Base-by-base conservation (phyloP, 2,329 filamentous ascomycete species). In the Metarhizium album region DNA sequence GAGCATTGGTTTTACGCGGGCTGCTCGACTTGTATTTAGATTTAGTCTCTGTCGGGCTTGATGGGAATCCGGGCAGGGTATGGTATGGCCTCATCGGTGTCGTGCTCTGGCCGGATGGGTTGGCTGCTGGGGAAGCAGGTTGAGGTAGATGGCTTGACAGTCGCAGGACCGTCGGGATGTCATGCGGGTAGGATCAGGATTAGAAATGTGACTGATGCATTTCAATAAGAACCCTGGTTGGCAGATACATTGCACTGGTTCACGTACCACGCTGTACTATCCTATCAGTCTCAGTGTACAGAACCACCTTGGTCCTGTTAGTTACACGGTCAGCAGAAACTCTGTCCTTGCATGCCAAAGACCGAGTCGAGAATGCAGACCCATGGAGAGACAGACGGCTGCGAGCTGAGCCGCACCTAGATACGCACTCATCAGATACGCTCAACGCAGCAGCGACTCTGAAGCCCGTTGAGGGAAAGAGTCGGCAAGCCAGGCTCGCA, bases 401-500 rank as follows among this genome's bases (percentile, higher is more conserved):
- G n/a, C n/a, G n/a, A n/a, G n/a, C n/a, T n/a, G n/a, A n/a, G n/a
- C n/a, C n/a, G n/a, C n/a, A n/a, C n/a, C n/a, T n/a, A n/a, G n/a
- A n/a, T n/a, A n/a, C n/a, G n/a, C n/a, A n/a, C n/a, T n/a, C n/a
- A n/a, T n/a, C n/a, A n/a, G n/a, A n/a, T n/a, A n/a, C n/a, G n/a
- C n/a, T n/a, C n/a, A n/a, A n/a, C n/a, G n/a, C n/a, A n/a, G n/a
- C n/a, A n/a, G n/a, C n/a, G n/a, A n/a, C n/a, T 35, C 16, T 3
- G 14, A 14, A 35, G 7, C 9, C 47, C 13, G 49, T 56, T 16
- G 52, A 49, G 9, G 52, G 50, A 8, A 50, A 49, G 13, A 62
- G 60, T 47, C 47, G 42, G 18, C 46, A 54, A n/a, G n/a, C 60
- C n/a, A 53, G 47, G 33, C 55, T 63, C n/a, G 54, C 51, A 9